Conservation (phyloP, 176 grass and related monocot genomes). For the Zea mays region DNA sequence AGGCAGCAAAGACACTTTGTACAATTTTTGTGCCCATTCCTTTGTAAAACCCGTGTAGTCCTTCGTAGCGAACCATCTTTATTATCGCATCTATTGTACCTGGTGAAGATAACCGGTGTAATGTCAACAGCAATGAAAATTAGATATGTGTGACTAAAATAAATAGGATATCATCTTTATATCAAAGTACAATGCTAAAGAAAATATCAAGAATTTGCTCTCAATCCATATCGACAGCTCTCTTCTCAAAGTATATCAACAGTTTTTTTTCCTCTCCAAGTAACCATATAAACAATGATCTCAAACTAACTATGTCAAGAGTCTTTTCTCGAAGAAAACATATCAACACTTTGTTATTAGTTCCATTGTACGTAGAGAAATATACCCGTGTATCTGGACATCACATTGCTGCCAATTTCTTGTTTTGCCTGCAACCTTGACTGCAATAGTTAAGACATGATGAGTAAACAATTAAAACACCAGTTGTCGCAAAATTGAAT, state of each 20-base stretch:
- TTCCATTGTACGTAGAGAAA: slow-evolving; percentile 25
- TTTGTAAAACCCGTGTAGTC: slow-evolving; percentile 84
- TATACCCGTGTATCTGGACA: slow-evolving; percentile 89
- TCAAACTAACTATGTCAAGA: slow-evolving; percentile 6
- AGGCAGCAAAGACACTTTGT: slow-evolving; percentile 93
- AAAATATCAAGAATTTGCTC: not conserved
- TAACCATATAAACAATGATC: not conserved
- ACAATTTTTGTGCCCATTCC: slow-evolving; percentile 99
- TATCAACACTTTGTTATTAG: not conserved
- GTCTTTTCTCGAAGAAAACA: not conserved
- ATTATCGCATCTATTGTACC: slow-evolving; percentile 93
- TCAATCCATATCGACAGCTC: not conserved
- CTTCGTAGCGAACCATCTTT: slow-evolving; percentile 93
- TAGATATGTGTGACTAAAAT: not conserved
- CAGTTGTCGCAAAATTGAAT: not conserved
- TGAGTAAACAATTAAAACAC: slow-evolving; percentile 25
- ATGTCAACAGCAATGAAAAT: not conserved
- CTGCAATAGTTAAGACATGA: slow-evolving; percentile 55
- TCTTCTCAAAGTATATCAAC: not conserved
- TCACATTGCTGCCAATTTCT: slow-evolving; percentile 86
- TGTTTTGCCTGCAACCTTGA: slow-evolving; percentile 99
- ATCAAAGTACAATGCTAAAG: slow-evolving; percentile 4
- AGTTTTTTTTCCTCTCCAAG: not conserved
- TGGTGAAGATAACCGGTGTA: slow-evolving; percentile 22
- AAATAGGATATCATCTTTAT: not conserved